Conservation (phyloP, 345 rosid species). For the Brassica juncea region DNA sequence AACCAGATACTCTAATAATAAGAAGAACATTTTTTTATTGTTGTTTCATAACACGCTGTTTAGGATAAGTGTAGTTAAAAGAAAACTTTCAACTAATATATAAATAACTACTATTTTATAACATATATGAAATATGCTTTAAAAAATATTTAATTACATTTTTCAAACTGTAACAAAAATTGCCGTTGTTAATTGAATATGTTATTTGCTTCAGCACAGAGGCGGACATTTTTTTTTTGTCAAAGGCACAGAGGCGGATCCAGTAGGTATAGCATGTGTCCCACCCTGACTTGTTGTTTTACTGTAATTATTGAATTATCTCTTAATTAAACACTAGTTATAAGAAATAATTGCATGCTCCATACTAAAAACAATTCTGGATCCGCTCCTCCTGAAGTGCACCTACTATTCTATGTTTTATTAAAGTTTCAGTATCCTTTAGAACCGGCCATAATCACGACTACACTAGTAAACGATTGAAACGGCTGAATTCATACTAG, state of each 20-base stretch:
- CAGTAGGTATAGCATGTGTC: neutral
- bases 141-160: neutral
- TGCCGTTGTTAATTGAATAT: neutral
- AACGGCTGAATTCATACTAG: neutral
- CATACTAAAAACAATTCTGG: neutral
- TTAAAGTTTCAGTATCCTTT: neutral
- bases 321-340: neutral
- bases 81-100: too few species aligned
- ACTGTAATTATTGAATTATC: neutral
- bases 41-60: neutral
- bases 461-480: constrained; percentile 1
- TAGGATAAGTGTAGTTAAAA: neutral
- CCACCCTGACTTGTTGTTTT: neutral
- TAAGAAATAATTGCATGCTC: neutral
- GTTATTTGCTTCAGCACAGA: neutral
- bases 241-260: neutral
- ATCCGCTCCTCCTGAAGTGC: neutral
- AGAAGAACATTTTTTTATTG: too few species aligned
- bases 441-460: neutral
- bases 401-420: neutral
- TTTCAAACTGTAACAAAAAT: neutral
- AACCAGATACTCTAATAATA: too few species aligned
- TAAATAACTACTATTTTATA: neutral
- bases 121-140: neutral
- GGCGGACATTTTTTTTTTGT: neutral